These are phyloP conservation scores for Sugiyamaella neomexicana DNA, from an alignment of 1,139 yeast species.

Conservation along the genomic window DNA sequence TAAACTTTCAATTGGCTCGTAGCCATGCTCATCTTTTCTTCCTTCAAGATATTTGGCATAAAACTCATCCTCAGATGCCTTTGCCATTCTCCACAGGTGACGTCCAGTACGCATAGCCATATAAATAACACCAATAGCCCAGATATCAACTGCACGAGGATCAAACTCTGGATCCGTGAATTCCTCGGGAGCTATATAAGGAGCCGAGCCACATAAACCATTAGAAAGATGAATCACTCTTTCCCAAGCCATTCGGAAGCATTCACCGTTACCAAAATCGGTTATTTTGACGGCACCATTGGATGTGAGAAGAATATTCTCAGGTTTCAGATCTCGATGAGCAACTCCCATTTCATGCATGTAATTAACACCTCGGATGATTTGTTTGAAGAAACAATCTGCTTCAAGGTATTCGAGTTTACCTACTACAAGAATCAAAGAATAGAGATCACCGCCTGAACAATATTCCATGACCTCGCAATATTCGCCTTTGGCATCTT, in stretches of 20 bases:
- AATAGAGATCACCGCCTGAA: slow-evolving; percentile 46
- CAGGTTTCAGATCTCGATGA: slow-evolving; percentile 92
- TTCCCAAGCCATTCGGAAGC: slow-evolving; percentile 97
- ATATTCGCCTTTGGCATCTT: slow-evolving; percentile 86
- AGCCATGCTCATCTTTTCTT: slow-evolving; percentile 77
- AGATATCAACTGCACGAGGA: slow-evolving; percentile 86
- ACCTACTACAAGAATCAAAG: slow-evolving; percentile 61
- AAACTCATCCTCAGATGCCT: slow-evolving; percentile 67
- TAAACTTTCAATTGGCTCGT: slow-evolving; percentile 82
- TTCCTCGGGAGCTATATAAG: slow-evolving; percentile 96
- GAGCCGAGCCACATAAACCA: slow-evolving; percentile 87
- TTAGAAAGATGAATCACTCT: slow-evolving; percentile 73
- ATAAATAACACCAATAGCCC: slow-evolving; percentile 97
- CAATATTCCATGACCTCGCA: slow-evolving; percentile 62
- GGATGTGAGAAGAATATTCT: slow-evolving; percentile 75
- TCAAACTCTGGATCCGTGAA: slow-evolving; percentile 72
- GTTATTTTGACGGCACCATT: slow-evolving; percentile 81
- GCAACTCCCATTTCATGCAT: slow-evolving; percentile 97
- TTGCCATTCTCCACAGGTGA: slow-evolving; percentile 86
- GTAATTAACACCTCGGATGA: slow-evolving; percentile 83
- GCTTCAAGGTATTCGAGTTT: slow-evolving; percentile 78
- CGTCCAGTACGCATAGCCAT: slow-evolving; percentile 98
- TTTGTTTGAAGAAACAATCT: slow-evolving; percentile 90
- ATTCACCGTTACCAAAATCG: slow-evolving; percentile 93
- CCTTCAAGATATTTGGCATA: slow-evolving; percentile 69